Conservation (phyloP, 352 stramenopile genomes). For the Pilasporangium apinafurcum region DNA sequence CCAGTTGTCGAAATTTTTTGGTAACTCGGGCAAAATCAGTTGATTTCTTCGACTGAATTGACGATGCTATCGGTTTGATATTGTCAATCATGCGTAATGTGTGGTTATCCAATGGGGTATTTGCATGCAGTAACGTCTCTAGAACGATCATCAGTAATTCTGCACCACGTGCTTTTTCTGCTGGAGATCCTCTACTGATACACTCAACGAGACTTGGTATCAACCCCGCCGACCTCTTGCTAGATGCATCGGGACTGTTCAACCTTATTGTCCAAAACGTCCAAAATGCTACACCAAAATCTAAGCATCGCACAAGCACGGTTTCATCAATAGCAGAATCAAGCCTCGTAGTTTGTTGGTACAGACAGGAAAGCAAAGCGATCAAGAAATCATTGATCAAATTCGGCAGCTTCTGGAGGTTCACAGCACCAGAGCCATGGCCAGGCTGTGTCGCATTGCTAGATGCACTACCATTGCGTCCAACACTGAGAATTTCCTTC, state of each 20-base stretch:
- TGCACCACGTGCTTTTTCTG: conserved; percentile 56
- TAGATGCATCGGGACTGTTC: conserved; percentile 37
- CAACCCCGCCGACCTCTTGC: conserved; percentile 45
- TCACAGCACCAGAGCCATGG: conserved; percentile 13
- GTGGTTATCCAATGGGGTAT: conserved; percentile 43
- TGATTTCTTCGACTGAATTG: conserved; percentile 57
- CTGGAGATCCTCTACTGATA: conserved; percentile 30
- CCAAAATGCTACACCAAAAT: conserved; percentile 73
- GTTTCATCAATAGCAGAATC: conserved; percentile 29
- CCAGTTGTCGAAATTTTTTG: conserved; percentile 60
- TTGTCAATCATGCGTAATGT: conserved; percentile 39
- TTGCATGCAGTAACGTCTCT: conserved; percentile 36
- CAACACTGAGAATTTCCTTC: conserved; percentile 12
- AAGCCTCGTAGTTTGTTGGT: conserved; percentile 13
- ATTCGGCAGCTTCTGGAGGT: conserved; percentile 59
- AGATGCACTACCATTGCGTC: not conserved
- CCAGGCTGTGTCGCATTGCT: conserved; percentile 15
- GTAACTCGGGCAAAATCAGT: conserved; percentile 61
- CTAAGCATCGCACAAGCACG: conserved; percentile 54
- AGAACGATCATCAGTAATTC: conserved; percentile 67
- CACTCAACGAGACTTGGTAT: conserved; percentile 50
- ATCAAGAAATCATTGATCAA: conserved; percentile 75
- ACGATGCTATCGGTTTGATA: conserved; percentile 33
- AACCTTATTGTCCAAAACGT: conserved; percentile 56
- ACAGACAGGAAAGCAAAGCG: conserved; percentile 37